Base-by-base conservation (phyloP, 2,329 filamentous ascomycete genomes). In the Alternaria hordeiaustralica region DNA sequence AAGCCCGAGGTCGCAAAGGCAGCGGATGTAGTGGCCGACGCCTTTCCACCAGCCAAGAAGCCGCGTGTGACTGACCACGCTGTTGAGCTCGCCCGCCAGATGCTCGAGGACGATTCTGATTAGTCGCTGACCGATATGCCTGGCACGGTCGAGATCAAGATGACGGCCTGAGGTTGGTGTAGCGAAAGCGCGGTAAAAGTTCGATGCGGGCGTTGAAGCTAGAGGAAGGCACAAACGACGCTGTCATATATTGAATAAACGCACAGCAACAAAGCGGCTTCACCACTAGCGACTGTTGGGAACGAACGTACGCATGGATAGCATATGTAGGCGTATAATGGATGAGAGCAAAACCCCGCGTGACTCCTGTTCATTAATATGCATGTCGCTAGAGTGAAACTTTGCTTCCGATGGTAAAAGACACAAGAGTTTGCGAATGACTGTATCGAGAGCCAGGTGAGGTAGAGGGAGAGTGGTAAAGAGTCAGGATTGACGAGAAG, bases 261-360 rank as follows among this genome's bases (percentile, higher is more conserved):
- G 13, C 13, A 25, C 13, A 45, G 45, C 21, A 47, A 10, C 21
- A 20, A n/a, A 41, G 4, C 36, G n/a, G 5, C 5, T 41, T 41
- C 0, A 2, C 5, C 9, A 11, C 0, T 41, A 41, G n/a, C n/a
- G 36, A 41, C n/a, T 1, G 0, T 18, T 18, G 5, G 4, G 0
- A 41, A 18, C 5, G 9, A 2, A 2, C 1, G 0, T 11, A 41
- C 36, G 5, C 3, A 41, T 41, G 36, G 8, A 3, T 41, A 41
- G 36, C 8, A 41, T 41, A 3, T 41, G 36, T 41, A 41, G 9
- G 9, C 9, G 15, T 11, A 11, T 2, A 41, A 41, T 41, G 15
- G 15, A 41, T 41, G 8, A 6, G 5, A 18, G 3, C 4, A 41
- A 6, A 41, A 18, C n/a, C 0, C 1, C 0, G n/a, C 5, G n/a